Percentiles rank a stretch among this genome's conserved stretches.
These are phyloP conservation scores for Pachyrhizus erosus DNA, from an alignment of 306 rosid genomes.

Conservation along the genomic window DNA sequence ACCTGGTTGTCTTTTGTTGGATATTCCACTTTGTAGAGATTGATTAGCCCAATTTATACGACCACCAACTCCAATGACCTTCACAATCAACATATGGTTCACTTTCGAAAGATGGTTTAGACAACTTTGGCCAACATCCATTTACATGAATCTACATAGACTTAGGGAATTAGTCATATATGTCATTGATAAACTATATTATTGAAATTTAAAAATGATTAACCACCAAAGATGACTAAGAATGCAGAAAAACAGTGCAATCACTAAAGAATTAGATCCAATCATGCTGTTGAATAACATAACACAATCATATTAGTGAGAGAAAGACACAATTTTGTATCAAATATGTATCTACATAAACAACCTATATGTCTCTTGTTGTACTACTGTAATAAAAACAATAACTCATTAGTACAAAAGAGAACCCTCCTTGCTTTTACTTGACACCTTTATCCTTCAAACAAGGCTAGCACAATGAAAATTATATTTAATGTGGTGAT, in stretches of 20 bases:
- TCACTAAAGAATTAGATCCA: not conserved
- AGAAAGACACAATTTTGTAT: not conserved
- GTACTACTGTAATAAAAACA: not conserved
- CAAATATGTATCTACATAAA: not conserved
- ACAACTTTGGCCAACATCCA: slow-evolving; percentile 51
- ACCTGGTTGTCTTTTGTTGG: slow-evolving; percentile 51
- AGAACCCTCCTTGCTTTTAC: not conserved
- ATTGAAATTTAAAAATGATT: not conserved
- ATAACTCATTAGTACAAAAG: not conserved
- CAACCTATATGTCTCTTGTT: not conserved
- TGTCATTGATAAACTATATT: not conserved
- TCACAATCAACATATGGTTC: slow-evolving; percentile 49
- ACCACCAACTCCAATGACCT: slow-evolving; percentile 52
- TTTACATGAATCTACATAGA: slow-evolving; percentile 49
- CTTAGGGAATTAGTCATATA: not conserved
- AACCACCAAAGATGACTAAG: not conserved
- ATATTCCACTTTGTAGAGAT: slow-evolving; percentile 38
- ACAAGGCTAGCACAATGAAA: not conserved
- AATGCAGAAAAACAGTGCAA: too few relatives aligned
- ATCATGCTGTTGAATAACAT: not conserved
- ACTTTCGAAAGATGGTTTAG: slow-evolving; percentile 50
- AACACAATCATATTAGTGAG: not conserved
- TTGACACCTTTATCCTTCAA: not conserved
- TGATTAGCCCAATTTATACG: slow-evolving; percentile 44
- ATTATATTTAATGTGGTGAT: not conserved